Evolutionary conservation across 495 filamentous ascomycete species (phyloP), one percentile per base, ranked within the genome.

Genomic region (Barbatosphaeria neglecta): DNA sequence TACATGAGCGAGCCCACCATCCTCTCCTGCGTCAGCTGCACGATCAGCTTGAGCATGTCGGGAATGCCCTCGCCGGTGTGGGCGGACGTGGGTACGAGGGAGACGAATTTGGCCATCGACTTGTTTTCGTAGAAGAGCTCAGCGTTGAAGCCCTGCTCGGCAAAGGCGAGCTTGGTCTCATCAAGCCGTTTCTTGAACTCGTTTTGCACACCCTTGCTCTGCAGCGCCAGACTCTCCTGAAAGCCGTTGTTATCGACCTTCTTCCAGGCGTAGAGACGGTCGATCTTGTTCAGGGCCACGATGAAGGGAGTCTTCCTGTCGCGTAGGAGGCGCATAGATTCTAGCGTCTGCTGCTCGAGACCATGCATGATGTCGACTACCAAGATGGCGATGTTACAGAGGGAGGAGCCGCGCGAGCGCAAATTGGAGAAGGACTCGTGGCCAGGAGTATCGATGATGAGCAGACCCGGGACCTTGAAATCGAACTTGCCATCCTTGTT

Each of bases 281-380:
- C 93, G 52, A 99, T 96, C 76, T 99, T 99, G 78, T 99, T 99
- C 53, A 99, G 73, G 2, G 93, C 93, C 39, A 99, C 93, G 55
- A 99, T 95, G 74, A 99, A 99, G 10, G 93, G 92, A 38, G 93
- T 99, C 65, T 89, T 93, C 48, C 87, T 76, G 56, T 96, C 90
- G 57, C 92, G 78, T 28, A 99, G 80, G 45, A 99, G 67, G 49
- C 80, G 82, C 86, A 99, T 96, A 7, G 93, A 97, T 64, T 99
- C 93, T 6, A 97, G 76, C 20, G 93, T 99, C 63, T 99, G 93
- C 15, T 88, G 93, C 64, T 99, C 93, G 41, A 99, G 79, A 59
- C 93, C 93, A 74, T 99, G 93, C 93, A 99, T 99, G 59, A 99
- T 99, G 75, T 99, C 93, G 52, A 99, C 90, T 19, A 99, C 93